Evolutionary conservation across 768 basidiomycete genomes (phyloP).

Genomic region (Arthromyces matolae): DNA sequence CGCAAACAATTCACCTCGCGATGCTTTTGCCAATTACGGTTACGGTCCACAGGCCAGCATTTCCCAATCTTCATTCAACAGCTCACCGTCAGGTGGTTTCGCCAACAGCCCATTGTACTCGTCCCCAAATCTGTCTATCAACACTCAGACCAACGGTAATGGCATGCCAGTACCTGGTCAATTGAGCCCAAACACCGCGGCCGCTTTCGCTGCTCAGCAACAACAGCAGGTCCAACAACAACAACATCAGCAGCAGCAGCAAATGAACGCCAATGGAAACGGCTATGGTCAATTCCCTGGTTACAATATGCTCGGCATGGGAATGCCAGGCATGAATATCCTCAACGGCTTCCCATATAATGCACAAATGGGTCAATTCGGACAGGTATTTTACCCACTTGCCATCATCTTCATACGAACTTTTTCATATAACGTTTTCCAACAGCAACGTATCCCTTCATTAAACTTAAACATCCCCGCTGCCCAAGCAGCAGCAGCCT

Average conservation of each 20-base stretch:
- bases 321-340: constrained; percentile 70
- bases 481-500: constrained; percentile 56
- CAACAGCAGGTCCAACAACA: constrained; percentile 34
- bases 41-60: constrained; percentile 75
- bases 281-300: constrained; percentile 59
- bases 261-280: constrained; percentile 43
- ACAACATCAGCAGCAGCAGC: constrained; percentile 41
- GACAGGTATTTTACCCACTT: constrained; percentile 42
- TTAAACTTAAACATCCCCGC: constrained; percentile 65
- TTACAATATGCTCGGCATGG: constrained; percentile 81
- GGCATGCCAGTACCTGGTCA: constrained; percentile 43
- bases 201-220: constrained; percentile 44
- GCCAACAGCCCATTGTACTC: constrained; percentile 64
- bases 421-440: constrained; percentile 22
- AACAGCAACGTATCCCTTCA: constrained; percentile 61
- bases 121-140: constrained; percentile 66
- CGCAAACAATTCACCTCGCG: constrained; percentile 42
- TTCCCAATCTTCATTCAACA: constrained; percentile 50
- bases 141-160: constrained; percentile 49
- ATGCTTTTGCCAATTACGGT: constrained; percentile 84
- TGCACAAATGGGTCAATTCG: constrained; percentile 66
- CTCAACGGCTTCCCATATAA: constrained; percentile 70
- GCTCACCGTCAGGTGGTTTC: constrained; percentile 45
- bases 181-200: constrained; percentile 65
- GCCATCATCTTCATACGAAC: not conserved